phyloP scores from a whole-genome alignment of 2,329 filamentous ascomycete genomes.

The Colletotrichum tropicicola region DNA sequence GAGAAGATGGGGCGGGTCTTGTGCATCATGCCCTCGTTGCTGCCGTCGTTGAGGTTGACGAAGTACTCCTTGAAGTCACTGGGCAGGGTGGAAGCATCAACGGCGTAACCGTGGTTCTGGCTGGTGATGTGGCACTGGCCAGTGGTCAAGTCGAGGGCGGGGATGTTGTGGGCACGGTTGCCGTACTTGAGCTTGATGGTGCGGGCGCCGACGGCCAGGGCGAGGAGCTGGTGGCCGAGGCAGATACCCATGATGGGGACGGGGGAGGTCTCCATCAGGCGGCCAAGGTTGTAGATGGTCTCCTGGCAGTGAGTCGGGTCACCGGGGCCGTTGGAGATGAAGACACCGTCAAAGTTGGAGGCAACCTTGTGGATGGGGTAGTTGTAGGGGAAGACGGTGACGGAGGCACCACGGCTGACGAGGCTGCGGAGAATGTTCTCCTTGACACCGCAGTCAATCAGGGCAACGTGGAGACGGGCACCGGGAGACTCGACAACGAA shows the following conservation, averaged over 20 bases:
- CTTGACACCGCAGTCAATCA: constrained; percentile 99
- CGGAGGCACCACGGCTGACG: constrained; percentile 88
- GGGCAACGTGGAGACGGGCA: constrained; percentile 88
- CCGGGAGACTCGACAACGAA: constrained; percentile 91
- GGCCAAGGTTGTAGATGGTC: constrained; percentile 90
- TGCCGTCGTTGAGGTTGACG: constrained; percentile 96
- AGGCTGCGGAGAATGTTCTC: constrained; percentile 98
- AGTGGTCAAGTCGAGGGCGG: constrained; percentile 91
- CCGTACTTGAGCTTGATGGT: constrained; percentile 99
- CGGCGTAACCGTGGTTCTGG: constrained; percentile 98
- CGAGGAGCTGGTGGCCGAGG: constrained; percentile 94
- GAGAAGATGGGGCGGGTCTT: constrained; percentile 96
- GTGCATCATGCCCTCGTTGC: constrained; percentile 98
- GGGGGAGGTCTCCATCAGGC: constrained; percentile 90
- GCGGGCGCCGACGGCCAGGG: constrained; percentile 84
- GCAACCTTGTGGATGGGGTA: constrained; percentile 99
- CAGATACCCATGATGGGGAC: constrained; percentile 98
- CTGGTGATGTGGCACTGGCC: constrained; percentile 98
- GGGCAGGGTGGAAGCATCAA: constrained; percentile 84
- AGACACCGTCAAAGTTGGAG: constrained; percentile 97
- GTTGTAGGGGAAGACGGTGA: constrained; percentile 95
- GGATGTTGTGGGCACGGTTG: constrained; percentile 99
- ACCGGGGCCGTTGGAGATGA: constrained; percentile 98
- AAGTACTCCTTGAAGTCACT: constrained; percentile 97
- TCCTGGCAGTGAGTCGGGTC: constrained; percentile 97